Evolutionary conservation across 2,329 filamentous ascomycete species (phyloP).

Genomic region (Botryotinia convoluta): DNA sequence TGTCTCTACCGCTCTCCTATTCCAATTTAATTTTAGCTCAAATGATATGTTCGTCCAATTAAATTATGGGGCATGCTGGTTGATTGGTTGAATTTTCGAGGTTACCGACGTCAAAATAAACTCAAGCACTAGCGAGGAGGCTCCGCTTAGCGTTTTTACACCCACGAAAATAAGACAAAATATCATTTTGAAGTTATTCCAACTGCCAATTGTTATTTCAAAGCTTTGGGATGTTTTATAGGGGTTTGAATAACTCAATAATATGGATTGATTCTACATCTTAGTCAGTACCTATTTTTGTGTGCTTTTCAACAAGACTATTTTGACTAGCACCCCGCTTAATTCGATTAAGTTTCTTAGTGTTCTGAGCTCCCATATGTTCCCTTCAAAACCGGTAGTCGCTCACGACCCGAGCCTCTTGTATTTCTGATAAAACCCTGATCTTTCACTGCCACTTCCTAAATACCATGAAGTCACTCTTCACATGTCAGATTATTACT

Average conservation of each 20-base stretch:
- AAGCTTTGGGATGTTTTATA: not conserved
- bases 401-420: not conserved
- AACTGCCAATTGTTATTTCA: not conserved
- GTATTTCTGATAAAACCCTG: not conserved
- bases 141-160: not conserved
- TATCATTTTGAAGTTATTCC: not conserved
- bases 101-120: not conserved
- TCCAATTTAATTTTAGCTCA: not conserved
- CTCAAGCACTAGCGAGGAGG: not conserved
- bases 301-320: not conserved
- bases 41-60: not conserved
- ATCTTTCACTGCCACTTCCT: not conserved
- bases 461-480: not conserved
- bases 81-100: not conserved
- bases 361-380: too few species aligned
- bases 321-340: not conserved
- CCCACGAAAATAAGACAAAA: not conserved
- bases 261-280: not conserved
- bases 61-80: not conserved
- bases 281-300: not conserved
- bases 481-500: not conserved
- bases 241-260: not conserved
- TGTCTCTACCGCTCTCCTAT: not conserved
- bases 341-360: too few species aligned
- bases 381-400: not conserved